Percentiles rank a stretch among this genome's conserved stretches.
Evolutionary conservation across 345 rosid species (phyloP).

Genomic region (Turritis glabra): DNA sequence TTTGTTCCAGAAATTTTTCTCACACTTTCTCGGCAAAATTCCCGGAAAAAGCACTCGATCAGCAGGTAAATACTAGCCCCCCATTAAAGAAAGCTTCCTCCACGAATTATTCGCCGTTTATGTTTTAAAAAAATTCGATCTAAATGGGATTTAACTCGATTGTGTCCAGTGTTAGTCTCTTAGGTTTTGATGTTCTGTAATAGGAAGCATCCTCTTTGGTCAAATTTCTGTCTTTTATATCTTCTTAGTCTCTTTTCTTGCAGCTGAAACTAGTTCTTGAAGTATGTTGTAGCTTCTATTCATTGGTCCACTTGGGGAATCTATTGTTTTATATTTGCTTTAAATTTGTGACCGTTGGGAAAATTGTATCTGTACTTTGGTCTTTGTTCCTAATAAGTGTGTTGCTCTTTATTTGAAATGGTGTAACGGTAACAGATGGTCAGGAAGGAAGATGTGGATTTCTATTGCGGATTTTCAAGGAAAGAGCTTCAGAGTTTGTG

Average conservation of each 20-base stretch:
- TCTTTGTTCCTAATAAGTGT: background rate
- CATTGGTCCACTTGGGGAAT: background rate
- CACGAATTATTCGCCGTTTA: background rate
- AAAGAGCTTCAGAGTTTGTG: slow-evolving; percentile 79
- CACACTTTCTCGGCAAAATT: slow-evolving; percentile 46
- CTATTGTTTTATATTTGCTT: slow-evolving; percentile 5
- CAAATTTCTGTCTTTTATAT: background rate
- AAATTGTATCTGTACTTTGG: slow-evolving; percentile 1
- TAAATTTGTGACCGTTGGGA: slow-evolving; percentile 37
- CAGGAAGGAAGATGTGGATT: slow-evolving; percentile 48
- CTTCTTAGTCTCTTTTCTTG: background rate
- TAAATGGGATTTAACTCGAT: background rate
- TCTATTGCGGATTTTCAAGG: slow-evolving; percentile 51
- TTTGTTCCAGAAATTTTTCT: slow-evolving; percentile 18
- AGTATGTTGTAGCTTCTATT: slow-evolving; percentile 6
- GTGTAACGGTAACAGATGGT: slow-evolving; percentile 46
- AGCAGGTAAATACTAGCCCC: slow-evolving; percentile 30
- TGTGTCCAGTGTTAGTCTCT: slow-evolving; percentile 5
- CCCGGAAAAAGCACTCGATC: slow-evolving; percentile 45
- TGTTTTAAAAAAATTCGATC: background rate
- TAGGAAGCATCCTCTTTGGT: slow-evolving; percentile 15
- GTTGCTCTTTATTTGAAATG: background rate
- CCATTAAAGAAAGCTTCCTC: slow-evolving; percentile 23
- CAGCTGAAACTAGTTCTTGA: background rate
- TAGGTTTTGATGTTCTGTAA: slow-evolving; percentile 31